A percentile compares a stretch with the other conserved stretches of the same genome.
Conservation (phyloP, 345 rosid species). For the Gynandropsis gynandra region DNA sequence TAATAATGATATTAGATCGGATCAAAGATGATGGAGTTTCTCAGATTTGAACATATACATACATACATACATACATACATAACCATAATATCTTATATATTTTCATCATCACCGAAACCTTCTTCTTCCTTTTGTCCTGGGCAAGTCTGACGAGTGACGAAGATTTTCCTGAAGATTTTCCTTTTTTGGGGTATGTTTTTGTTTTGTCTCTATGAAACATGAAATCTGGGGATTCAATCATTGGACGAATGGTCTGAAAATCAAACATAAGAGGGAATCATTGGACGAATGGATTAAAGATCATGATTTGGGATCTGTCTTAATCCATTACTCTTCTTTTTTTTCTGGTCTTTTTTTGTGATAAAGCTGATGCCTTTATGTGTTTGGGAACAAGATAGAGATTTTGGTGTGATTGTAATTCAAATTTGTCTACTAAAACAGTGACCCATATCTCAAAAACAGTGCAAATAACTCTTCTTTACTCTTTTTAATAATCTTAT, state of each 20-base stretch:
- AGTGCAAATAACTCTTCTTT: slow-evolving; percentile 8
- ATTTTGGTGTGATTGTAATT: slow-evolving; percentile 11
- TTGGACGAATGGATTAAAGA: too few relatives aligned
- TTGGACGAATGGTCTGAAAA: slow-evolving; percentile 4
- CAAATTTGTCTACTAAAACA: slow-evolving; percentile 23
- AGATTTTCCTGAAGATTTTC: background rate
- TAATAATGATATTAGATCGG: too few relatives aligned
- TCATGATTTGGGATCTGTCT: too few relatives aligned
- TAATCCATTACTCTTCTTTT: slow-evolving; percentile 10
- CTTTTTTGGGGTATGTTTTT: background rate
- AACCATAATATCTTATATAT: too few relatives aligned
- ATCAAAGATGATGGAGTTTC: too few relatives aligned
- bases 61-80: too few relatives aligned
- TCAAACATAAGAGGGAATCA: slow-evolving; percentile 5
- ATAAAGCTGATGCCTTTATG: slow-evolving; percentile 7
- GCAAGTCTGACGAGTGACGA: background rate
- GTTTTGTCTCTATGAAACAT: slow-evolving; percentile 6
- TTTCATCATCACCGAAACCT: too few relatives aligned
- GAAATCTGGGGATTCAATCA: slow-evolving; percentile 18
- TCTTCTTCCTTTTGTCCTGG: background rate
- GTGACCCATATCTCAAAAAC: slow-evolving; percentile 22
- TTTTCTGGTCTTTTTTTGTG: background rate
- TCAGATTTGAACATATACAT: too few relatives aligned
- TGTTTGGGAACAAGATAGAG: background rate
- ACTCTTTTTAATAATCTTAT: slow-evolving; percentile 18